A percentile compares a stretch with the other conserved stretches of the same genome.
These are phyloP conservation scores for Pulveroboletus frians DNA, from an alignment of 768 basidiomycete genomes.

Conservation along the genomic window DNA sequence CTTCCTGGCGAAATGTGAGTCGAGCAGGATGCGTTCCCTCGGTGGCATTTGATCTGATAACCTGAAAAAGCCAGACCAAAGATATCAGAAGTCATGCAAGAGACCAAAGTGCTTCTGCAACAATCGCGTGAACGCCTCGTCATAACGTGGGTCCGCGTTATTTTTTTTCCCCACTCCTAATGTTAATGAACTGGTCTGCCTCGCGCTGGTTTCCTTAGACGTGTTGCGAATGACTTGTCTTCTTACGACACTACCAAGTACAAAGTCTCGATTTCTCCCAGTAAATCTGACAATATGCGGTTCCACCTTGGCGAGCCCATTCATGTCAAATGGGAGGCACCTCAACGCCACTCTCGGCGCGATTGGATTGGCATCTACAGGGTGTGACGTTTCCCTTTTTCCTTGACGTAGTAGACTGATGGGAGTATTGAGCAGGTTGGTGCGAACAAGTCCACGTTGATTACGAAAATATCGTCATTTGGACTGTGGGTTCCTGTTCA, in stretches of 20 bases:
- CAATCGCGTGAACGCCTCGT: slow-evolving; percentile 88
- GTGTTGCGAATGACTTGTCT: slow-evolving; percentile 77
- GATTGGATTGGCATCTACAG: slow-evolving; percentile 97
- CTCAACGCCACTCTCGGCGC: slow-evolving; percentile 75
- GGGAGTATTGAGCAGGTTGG: slow-evolving; percentile 54
- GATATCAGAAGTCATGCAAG: slow-evolving; percentile 86
- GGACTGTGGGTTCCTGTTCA: slow-evolving; percentile 94
- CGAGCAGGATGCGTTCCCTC: not conserved
- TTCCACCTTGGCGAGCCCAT: slow-evolving; percentile 94
- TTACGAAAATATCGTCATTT: slow-evolving; percentile 80
- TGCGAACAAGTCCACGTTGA: slow-evolving; percentile 75
- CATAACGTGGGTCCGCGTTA: slow-evolving; percentile 63
- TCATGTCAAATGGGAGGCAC: slow-evolving; percentile 80
- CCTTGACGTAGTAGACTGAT: not conserved
- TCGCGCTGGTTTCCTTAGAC: slow-evolving; percentile 36
- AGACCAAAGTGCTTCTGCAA: slow-evolving; percentile 86
- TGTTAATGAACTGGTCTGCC: not conserved
- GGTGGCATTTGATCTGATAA: slow-evolving; percentile 5
- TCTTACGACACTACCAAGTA: slow-evolving; percentile 80
- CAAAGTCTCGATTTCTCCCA: slow-evolving; percentile 55
- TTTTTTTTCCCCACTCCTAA: not conserved
- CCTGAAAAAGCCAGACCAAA: slow-evolving; percentile 66
- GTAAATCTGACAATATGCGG: slow-evolving; percentile 44
- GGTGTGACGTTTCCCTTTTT: slow-evolving; percentile 35
- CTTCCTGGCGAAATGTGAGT: slow-evolving; percentile 84